Evolutionary conservation across 768 basidiomycete genomes (phyloP), one percentile per base, ranked within the genome.

Genomic region (Amyloporia xantha): DNA sequence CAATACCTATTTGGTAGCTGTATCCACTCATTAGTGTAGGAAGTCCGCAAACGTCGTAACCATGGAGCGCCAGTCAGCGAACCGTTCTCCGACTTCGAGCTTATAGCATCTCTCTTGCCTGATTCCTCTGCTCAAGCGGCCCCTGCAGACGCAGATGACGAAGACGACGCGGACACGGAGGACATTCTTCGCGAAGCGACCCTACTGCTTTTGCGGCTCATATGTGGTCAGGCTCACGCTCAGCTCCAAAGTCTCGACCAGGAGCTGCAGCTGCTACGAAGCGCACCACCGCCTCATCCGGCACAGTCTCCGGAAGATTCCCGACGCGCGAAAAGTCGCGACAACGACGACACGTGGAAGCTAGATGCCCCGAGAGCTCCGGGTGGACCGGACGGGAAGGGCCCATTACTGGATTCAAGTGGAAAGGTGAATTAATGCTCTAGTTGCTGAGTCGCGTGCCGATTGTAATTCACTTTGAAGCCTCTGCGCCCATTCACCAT

Each of bases 401-500:
- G 83, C 0, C 76, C 86, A 5, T 63, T 97, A 23, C 60, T 96
- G 48, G 88, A 93, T 61, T 65, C 79, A 3, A 71, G 69, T 42
- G 92, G 93, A 35, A 91, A 81, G 73, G 93, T 93, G 44, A 35
- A 71, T 49, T n/a, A n/a, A n/a, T 24, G 17, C n/a, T 5, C n/a
- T 21, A 26, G 26, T 26, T 50, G 21, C 21, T 30, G 12, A 17
- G 23, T 11, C 28, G n/a, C n/a, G n/a, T n/a, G n/a, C n/a, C n/a
- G n/a, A n/a, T n/a, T n/a, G n/a, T n/a, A n/a, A n/a, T n/a, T n/a
- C n/a, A n/a, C n/a, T n/a, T n/a, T n/a, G n/a, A n/a, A 96, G 89
- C 90, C 91, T 12, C 70, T 96, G 48, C 79, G 86, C 28, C 91
- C 95, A 13, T 98, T 99, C 65, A 94, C 89, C 0, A 92, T 99